Conservation (phyloP, 768 basidiomycete genomes). For the Boletus vermiculosoides region DNA sequence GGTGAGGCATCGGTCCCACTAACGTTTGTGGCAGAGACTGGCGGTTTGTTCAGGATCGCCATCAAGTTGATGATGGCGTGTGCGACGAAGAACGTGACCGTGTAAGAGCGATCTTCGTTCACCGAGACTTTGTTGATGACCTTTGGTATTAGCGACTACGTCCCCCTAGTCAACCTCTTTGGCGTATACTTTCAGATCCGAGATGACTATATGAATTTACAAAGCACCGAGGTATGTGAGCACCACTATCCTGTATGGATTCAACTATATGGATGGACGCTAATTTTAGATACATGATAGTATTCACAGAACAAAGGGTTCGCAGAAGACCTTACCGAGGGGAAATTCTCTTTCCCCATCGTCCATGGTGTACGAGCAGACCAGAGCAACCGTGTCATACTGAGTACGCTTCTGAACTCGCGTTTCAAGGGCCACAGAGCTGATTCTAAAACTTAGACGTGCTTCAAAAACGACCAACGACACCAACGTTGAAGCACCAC, state of each 20-base stretch:
- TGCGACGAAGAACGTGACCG: slow-evolving; percentile 54
- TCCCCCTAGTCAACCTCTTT: slow-evolving; percentile 90
- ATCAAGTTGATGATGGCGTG: slow-evolving; percentile 97
- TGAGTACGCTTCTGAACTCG: slow-evolving; percentile 56
- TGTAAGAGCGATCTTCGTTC: slow-evolving; percentile 41
- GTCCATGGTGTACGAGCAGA: slow-evolving; percentile 82
- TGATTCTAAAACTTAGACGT: slow-evolving; percentile 54
- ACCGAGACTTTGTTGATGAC: background rate
- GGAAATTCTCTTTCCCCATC: slow-evolving; percentile 79
- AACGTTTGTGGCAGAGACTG: slow-evolving; percentile 66
- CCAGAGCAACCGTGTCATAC: slow-evolving; percentile 69
- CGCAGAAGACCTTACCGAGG: slow-evolving; percentile 75
- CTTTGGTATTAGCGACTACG: slow-evolving; percentile 62
- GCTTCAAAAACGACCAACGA: slow-evolving; percentile 85
- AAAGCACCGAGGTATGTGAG: slow-evolving; percentile 70
- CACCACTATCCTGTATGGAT: background rate
- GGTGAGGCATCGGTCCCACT: slow-evolving; percentile 46
- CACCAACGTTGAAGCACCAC: slow-evolving; percentile 79
- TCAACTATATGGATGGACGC: background rate
- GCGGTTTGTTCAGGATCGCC: slow-evolving; percentile 87
- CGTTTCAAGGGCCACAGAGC: background rate
- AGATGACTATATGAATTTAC: slow-evolving; percentile 96
- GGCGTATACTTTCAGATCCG: slow-evolving; percentile 95
- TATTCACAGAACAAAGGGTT: slow-evolving; percentile 66
- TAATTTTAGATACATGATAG: slow-evolving; percentile 33